These are phyloP conservation scores for Zizania latifolia DNA, from an alignment of 176 grass and related monocot species.

Conservation along the genomic window DNA sequence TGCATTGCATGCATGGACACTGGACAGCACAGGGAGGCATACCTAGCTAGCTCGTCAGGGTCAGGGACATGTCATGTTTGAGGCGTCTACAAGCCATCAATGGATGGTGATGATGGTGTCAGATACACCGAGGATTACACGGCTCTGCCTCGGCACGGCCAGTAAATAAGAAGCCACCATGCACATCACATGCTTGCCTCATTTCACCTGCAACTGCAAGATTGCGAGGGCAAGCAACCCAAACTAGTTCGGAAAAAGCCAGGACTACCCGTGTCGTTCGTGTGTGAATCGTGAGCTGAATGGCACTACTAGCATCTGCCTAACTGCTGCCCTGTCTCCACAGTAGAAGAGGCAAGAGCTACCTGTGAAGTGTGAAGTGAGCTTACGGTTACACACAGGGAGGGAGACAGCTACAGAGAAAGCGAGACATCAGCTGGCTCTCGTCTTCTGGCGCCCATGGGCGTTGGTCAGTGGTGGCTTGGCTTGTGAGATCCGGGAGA, in stretches of 20 bases:
- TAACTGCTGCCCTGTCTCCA: background rate
- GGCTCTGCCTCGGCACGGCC: background rate
- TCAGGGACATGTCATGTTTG: background rate
- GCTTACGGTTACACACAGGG: background rate
- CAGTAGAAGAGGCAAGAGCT: background rate
- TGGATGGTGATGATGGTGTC: constrained; percentile 44
- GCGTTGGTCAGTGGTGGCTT: background rate
- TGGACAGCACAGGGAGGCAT: background rate
- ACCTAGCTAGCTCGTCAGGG: too few relatives aligned
- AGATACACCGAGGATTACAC: constrained; percentile 18
- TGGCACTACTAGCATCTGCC: too few relatives aligned
- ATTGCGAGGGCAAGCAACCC: too few relatives aligned
- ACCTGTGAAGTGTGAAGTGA: background rate
- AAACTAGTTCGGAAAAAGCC: too few relatives aligned
- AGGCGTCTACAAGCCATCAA: constrained; percentile 9
- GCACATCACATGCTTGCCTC: constrained; percentile 10
- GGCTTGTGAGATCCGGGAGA: constrained; percentile 1
- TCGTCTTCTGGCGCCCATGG: constrained; percentile 12
- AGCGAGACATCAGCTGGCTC: background rate
- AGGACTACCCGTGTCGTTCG: too few relatives aligned
- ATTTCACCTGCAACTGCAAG: constrained; percentile 20
- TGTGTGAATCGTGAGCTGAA: too few relatives aligned
- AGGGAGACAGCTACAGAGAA: background rate
- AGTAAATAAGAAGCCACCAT: constrained; percentile 28
- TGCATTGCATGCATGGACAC: background rate